Base-by-base conservation (phyloP, 108 stramenopile species). In the Discostella stelligeroides region DNA sequence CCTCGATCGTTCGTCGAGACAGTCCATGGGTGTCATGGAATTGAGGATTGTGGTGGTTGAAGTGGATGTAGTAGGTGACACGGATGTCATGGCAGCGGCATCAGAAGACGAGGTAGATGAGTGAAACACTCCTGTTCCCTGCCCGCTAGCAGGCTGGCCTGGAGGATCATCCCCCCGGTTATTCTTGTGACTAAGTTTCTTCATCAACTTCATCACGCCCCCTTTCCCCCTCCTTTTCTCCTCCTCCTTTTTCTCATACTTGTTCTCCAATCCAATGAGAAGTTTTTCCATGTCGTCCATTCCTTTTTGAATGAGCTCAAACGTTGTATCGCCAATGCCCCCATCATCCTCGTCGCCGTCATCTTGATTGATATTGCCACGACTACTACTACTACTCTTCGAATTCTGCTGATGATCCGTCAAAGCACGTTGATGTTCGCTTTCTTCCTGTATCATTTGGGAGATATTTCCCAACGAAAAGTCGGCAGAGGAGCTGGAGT, bases 381-480 rank as follows among this genome's bases (percentile, higher is more conserved):
- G 25, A 11, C 24, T 0, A 24, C 27, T 1, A 37, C 55, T 30
- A 18, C 37, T 12, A 7, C 17, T 38, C 55, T 34, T 56, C 27
- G 55, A 37, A 56, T 56, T 56, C 15, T 20, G 57, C 25, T 40
- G 57, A 58, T 58, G 57, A 58, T 38, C 37, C 37, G 57, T 62
- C 28, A 73, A 59, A 25, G 66, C 72, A 37, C 64, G 42, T 39
- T 80, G 79, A 61, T 73, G 72, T 53, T 80, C 72, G 42, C 62
- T 73, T 48, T 80, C 79, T 23, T 80, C 67, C 59, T 73, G 72
- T 0, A 80, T 73, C 79, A 80, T 73, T 39, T 66, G 48, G 46
- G 79, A 80, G 1, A 80, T 80, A 23, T 80, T 73, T n/a, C 79
- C 79, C 39, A 80, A 41, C 13, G 64, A 66, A 47, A 80, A 80